Evolutionary conservation across 106 monocot genomes (phyloP), one percentile per base, ranked within the genome.

Genomic region (Allium sativum): DNA sequence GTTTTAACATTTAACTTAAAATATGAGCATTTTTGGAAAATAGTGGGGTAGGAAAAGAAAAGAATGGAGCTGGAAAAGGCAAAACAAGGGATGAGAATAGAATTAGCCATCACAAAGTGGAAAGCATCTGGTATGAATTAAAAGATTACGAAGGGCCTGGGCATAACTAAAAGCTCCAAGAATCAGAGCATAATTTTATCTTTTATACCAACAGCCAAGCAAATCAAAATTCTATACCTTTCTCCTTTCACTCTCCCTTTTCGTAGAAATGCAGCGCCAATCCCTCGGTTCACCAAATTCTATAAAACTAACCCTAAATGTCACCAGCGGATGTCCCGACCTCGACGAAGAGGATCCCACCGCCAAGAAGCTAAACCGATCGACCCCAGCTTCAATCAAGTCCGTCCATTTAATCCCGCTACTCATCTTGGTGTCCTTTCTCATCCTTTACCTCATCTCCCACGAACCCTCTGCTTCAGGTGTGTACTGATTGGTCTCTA

Each of bases 391-490:
- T 21, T 11, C 44, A 8, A 31, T 43, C 9, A 67, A 47, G 52
- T 48, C 67, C 22, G 53, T 77, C 47, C 77, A 77, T 44, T 42
- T 77, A 17, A 56, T 67, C 42, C 67, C 67, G 3, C 7, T 67
- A 11, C 41, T 67, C 43, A 67, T 55, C 44, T 59, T 77, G 50
- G 48, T 77, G 62, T 77, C 72, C 56, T 56, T 77, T 54, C 71
- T 77, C 65, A 65, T 77, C 48, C 77, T 77, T 47, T 77, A 66
- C 61, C 71, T 77, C 66, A 52, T 46, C 66, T 77, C 77, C 16
- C 72, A 68, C 67, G 77, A 77, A 7, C 72, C 72, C 20, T 62
- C 62, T 14, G 9, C 62, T 21, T 12, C 43, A 48, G 77, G 72
- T 72, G 20, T 21, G 17, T 48, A 12, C 53, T 0, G 22, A 62